Base-by-base conservation (phyloP, 129 eudicot species). In the Cynara cardunculus region DNA sequence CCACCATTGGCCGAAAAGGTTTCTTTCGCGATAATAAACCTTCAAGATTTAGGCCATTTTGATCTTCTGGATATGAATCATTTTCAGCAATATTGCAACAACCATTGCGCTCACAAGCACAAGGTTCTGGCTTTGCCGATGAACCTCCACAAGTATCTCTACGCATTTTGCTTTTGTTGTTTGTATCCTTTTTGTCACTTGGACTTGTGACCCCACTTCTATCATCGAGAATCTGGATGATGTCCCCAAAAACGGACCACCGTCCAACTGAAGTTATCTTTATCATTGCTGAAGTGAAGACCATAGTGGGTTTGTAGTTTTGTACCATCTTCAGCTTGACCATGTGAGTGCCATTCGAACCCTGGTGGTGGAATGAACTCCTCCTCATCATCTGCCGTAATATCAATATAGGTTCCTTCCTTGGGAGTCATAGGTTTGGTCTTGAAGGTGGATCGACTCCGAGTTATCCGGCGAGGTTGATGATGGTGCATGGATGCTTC, bases 211-310 rank as follows among this genome's bases (percentile, higher is more conserved):
- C 41, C 41, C 3, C 83, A 8, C 44, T 61, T 21, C 11, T 59
- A 66, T 75, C 30, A 32, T 25, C 76, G 28, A 92, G 92, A 81
- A 88, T 85, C 84, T 92, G 79, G 7, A 89, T 77, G 74, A 96
- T 89, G 71, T 96, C 98, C 22, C 99, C 99, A 59, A 96, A 96
- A 80, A 96, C 98, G 1, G 99, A 96, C 99, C 99, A 96, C 80
- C 99, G 89, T 61, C 99, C 99, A 27, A 96, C 90, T 9, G 99
- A 96, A 24, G 89, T 96, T 84, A 96, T 96, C 79, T 89, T 89
- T 61, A 89, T 89, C 1, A 81, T 89, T 8, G 97, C 99, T 69
- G 99, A 96, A 65, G 89, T n/a, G n/a, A n/a, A n/a, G n/a, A n/a
- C n/a, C n/a, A n/a, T n/a, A n/a, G n/a, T n/a, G n/a, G n/a, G n/a